Evolutionary conservation across 371 early-diverging fungal genomes (phyloP).

Genomic region (Mortierella sp.): DNA sequence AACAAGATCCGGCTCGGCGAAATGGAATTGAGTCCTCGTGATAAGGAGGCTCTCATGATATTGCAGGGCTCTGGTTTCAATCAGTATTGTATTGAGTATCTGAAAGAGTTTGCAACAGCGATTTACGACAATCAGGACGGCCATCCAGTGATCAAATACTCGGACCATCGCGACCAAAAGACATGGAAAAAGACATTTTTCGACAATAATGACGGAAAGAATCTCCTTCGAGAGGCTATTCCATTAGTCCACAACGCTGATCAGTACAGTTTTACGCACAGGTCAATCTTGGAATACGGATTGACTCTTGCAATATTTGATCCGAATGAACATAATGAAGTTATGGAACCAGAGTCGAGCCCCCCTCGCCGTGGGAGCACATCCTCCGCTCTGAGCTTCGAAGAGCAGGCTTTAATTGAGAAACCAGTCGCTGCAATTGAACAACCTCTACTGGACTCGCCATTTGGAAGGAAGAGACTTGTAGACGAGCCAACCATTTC

Average conservation of each 20-base stretch:
- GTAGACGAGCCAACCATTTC: conserved; percentile 20
- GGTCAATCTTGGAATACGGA: conserved; percentile 11
- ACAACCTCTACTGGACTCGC: neutral
- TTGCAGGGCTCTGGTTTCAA: neutral
- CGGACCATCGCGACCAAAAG: neutral
- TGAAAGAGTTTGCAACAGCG: conserved; percentile 5
- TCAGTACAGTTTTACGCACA: conserved; percentile 1
- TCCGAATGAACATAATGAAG: neutral
- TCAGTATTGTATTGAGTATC: neutral
- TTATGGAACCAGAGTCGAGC: neutral
- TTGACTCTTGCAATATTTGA: conserved; percentile 20
- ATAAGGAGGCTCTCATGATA: neutral
- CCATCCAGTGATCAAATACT: conserved; percentile 6
- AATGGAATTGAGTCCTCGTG: neutral
- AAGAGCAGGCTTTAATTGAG: neutral
- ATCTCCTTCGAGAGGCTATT: conserved; percentile 11
- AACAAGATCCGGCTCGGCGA: neutral
- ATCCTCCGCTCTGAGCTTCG: conserved; percentile 1
- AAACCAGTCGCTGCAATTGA: neutral
- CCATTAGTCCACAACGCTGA: neutral
- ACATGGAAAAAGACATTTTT: conserved; percentile 17
- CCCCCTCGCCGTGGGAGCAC: neutral
- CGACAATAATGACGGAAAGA: neutral
- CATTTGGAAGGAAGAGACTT: conserved; percentile 15
- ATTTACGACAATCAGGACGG: conserved; percentile 17